These are phyloP conservation scores for Thinopyrum elongatum DNA, from an alignment of 176 grass and related monocot species.

Conservation along the genomic window DNA sequence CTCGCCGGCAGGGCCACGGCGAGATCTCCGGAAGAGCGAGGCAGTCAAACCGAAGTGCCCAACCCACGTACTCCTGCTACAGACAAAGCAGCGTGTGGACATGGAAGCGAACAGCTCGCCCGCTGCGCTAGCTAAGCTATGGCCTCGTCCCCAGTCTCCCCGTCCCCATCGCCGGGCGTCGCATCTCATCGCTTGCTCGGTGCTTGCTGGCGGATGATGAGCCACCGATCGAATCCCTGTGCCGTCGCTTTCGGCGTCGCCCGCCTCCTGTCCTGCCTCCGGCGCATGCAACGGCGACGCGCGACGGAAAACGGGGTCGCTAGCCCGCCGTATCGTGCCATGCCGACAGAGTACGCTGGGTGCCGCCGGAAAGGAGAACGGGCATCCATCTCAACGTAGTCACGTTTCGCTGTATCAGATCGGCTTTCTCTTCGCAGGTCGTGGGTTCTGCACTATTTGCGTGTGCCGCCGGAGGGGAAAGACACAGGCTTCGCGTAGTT, in stretches of 20 bases:
- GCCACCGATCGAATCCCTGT: not conserved
- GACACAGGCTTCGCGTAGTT: not conserved
- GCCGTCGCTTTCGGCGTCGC: not conserved
- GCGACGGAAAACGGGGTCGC: no score
- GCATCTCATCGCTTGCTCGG: no score
- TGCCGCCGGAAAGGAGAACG: not conserved
- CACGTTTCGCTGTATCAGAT: not conserved
- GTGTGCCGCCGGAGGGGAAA: not conserved
- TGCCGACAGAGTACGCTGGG: not conserved
- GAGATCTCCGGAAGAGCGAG: no score
- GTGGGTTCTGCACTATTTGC: no score
- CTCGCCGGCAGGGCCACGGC: no score
- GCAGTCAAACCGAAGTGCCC: not conserved
- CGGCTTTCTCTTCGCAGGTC: not conserved
- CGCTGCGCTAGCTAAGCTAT: not conserved
- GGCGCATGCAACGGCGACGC: not conserved
- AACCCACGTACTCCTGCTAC: not conserved
- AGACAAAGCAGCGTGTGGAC: not conserved
- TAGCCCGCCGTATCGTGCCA: not conserved
- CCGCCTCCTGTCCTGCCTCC: not conserved
- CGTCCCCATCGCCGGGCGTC: not conserved
- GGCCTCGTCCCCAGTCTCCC: not conserved
- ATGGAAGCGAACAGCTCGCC: not conserved
- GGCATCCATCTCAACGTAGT: not conserved
- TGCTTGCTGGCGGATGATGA: no score